A percentile compares a stretch with the other conserved stretches of the same genome.
phyloP scores from a whole-genome alignment of 2,329 filamentous ascomycete species.

The Colletotrichum noveboracense region DNA sequence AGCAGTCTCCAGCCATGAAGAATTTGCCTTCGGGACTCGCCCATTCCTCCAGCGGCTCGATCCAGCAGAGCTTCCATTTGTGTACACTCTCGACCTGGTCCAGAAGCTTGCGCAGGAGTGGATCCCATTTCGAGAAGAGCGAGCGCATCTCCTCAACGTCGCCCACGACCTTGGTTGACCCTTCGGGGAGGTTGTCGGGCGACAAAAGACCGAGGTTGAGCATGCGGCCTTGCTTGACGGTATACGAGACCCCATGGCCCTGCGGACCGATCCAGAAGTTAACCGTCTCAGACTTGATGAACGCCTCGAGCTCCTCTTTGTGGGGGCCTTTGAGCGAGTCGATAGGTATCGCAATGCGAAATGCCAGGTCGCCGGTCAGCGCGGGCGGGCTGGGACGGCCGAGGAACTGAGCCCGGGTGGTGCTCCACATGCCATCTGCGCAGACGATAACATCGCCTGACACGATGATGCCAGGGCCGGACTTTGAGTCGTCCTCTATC shows the following conservation, averaged over 20 bases:
- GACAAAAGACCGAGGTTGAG: constrained; percentile 45
- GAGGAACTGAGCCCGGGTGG: constrained; percentile 49
- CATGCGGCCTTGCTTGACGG: constrained; percentile 44
- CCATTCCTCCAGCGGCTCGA: constrained; percentile 44
- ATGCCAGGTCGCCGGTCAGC: constrained; percentile 61
- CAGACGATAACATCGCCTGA: constrained; percentile 50
- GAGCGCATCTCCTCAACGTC: constrained; percentile 38
- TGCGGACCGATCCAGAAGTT: constrained; percentile 60
- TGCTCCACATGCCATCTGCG: constrained; percentile 53
- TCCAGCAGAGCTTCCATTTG: constrained; percentile 53
- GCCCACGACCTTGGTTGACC: constrained; percentile 26
- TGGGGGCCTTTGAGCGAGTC: constrained; percentile 49
- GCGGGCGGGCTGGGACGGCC: constrained; percentile 47
- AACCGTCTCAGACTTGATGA: constrained; percentile 51
- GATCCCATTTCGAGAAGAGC: constrained; percentile 40
- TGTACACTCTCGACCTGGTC: constrained; percentile 41
- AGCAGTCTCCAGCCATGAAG: constrained; percentile 47
- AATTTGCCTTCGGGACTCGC: constrained; percentile 42
- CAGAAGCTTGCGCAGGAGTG: constrained; percentile 36
- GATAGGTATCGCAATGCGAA: constrained; percentile 54
- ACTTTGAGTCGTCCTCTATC: constrained; percentile 21
- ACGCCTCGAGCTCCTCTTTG: constrained; percentile 40
- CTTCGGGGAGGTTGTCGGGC: constrained; percentile 19
- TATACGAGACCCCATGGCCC: constrained; percentile 54
- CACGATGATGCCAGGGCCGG: constrained; percentile 29